phyloP scores from a whole-genome alignment of 2,329 filamentous ascomycete species.

The Chrysosporium queenslandicum region DNA sequence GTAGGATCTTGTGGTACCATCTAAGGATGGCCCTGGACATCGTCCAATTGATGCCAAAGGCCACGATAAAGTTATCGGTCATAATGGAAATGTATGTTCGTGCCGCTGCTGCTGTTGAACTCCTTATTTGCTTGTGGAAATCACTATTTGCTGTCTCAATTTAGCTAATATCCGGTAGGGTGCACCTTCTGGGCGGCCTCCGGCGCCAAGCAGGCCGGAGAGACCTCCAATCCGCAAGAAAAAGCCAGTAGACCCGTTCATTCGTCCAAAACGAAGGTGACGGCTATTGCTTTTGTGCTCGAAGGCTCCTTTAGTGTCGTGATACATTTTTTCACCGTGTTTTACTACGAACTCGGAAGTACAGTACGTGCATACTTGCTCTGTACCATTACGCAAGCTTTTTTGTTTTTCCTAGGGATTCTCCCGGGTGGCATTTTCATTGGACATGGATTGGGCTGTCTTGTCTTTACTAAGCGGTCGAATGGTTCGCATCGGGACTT shows the following conservation, averaged over 20 bases:
- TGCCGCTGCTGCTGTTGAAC: not conserved
- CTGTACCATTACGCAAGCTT: not conserved
- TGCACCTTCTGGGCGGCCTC: not conserved
- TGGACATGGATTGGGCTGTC: not conserved
- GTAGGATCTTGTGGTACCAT: slow-evolving; percentile 34
- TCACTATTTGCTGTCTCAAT: not conserved
- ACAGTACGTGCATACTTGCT: slow-evolving; percentile 1
- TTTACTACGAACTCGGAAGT: not conserved
- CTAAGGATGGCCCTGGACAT: slow-evolving; percentile 29
- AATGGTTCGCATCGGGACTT: not conserved
- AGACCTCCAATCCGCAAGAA: slow-evolving; percentile 31
- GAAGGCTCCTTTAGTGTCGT: not conserved
- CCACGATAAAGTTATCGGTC: not conserved
- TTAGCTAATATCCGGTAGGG: not conserved
- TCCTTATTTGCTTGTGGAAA: not conserved
- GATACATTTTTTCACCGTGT: not conserved
- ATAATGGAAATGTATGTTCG: slow-evolving; percentile 7
- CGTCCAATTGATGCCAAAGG: slow-evolving; percentile 17
- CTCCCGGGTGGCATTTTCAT: not conserved
- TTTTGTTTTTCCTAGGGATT: not conserved
- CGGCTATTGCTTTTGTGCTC: not conserved
- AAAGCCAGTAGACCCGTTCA: slow-evolving; percentile 34
- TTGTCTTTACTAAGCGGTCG: not conserved
- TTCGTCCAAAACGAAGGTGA: slow-evolving; percentile 31
- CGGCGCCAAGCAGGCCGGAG: slow-evolving; percentile 10